These are phyloP conservation scores for Epichloe sibirici DNA, from an alignment of 2,329 filamentous ascomycete genomes.

Conservation along the genomic window DNA sequence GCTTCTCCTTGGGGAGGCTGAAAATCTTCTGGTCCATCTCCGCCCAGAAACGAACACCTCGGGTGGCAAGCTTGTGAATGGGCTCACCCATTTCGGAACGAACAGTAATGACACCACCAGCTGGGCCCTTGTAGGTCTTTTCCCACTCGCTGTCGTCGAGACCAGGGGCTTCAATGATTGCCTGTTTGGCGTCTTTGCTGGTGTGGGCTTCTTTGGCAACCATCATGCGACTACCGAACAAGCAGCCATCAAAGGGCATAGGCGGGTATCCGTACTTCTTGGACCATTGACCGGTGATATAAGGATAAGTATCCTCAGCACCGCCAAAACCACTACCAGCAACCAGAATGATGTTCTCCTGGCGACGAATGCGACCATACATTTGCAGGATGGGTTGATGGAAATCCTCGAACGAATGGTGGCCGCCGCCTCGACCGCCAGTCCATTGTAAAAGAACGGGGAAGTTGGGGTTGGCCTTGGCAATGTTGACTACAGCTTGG, in stretches of 20 bases:
- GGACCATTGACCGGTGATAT: conserved; percentile 84
- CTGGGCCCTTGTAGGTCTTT: conserved; percentile 80
- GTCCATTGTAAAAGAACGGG: conserved; percentile 94
- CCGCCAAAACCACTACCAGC: conserved; percentile 89
- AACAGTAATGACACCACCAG: conserved; percentile 91
- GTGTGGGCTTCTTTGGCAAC: conserved; percentile 86
- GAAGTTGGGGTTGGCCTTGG: conserved; percentile 86
- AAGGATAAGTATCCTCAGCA: conserved; percentile 82
- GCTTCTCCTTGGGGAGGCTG: conserved; percentile 87
- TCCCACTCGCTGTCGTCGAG: conserved; percentile 79
- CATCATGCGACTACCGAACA: conserved; percentile 92
- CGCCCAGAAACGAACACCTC: conserved; percentile 92
- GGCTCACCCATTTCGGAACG: conserved; percentile 99
- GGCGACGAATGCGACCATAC: conserved; percentile 78
- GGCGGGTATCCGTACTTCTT: conserved; percentile 73
- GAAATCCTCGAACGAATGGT: conserved; percentile 93
- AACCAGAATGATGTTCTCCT: conserved; percentile 76
- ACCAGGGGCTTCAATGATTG: conserved; percentile 76
- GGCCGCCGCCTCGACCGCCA: conserved; percentile 82
- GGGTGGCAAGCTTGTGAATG: conserved; percentile 95
- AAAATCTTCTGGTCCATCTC: conserved; percentile 99
- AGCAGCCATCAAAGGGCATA: conserved; percentile 88
- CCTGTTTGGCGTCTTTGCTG: conserved; percentile 75
- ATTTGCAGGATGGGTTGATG: conserved; percentile 83
- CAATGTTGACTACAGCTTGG: conserved; percentile 82